Evolutionary conservation across 495 filamentous ascomycete genomes (phyloP).

Genomic region (Copromyces sp.): DNA sequence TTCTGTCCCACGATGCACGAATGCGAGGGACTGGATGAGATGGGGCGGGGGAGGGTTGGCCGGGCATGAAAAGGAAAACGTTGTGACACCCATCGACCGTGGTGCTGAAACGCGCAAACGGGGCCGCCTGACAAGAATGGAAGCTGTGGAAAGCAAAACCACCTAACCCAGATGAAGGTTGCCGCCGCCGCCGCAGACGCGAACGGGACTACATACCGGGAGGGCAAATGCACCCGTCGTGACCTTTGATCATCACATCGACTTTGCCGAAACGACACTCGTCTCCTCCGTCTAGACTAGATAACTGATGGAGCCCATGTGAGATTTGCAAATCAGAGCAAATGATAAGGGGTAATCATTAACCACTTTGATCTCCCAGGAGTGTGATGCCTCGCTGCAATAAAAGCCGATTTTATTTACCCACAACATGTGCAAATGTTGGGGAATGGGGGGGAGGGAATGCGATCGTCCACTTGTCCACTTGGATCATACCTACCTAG

Average conservation of each 20-base stretch:
- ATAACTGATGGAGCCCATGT: neutral
- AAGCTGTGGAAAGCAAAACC: neutral
- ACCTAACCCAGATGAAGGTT: neutral
- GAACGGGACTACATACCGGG: neutral
- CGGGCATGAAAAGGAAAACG: neutral
- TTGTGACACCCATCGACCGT: neutral
- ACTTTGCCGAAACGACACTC: neutral
- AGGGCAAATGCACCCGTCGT: neutral
- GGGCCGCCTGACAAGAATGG: neutral
- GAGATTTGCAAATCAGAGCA: neutral
- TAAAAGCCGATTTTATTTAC: neutral
- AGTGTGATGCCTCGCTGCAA: neutral
- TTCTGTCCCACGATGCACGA: neutral
- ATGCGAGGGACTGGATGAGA: neutral
- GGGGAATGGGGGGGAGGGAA: neutral
- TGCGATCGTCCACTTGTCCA: neutral
- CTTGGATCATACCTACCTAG: neutral
- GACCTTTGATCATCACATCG: neutral
- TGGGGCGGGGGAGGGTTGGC: neutral
- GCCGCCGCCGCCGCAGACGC: neutral
- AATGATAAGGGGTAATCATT: neutral
- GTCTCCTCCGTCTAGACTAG: neutral
- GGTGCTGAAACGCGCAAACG: neutral
- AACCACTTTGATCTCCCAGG: neutral
- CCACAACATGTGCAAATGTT: neutral